Percentiles rank a stretch among this genome's conserved stretches.
phyloP scores from a whole-genome alignment of 2,329 filamentous ascomycete genomes.

The Bertia moriformis region DNA sequence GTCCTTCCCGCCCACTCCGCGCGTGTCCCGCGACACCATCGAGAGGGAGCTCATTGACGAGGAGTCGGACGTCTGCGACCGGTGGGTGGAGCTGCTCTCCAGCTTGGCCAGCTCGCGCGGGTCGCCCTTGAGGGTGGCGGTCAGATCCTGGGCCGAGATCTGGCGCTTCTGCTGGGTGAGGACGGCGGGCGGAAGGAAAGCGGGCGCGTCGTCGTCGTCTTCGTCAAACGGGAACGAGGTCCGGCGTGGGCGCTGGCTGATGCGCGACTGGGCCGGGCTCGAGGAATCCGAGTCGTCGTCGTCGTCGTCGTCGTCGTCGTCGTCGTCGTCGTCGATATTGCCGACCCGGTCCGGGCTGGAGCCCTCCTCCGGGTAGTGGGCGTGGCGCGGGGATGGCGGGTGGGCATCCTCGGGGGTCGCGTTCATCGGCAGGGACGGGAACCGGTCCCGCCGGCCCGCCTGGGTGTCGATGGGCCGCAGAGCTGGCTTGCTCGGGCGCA shows the following conservation, averaged over 20 bases:
- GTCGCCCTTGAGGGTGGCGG: constrained; percentile 35
- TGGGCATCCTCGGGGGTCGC: constrained; percentile 10
- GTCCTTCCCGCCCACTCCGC: constrained; percentile 17
- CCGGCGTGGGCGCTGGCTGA: constrained; percentile 42
- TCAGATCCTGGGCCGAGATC: constrained; percentile 26
- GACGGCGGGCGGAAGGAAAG: constrained; percentile 27
- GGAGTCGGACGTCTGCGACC: constrained; percentile 47
- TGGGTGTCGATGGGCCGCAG: constrained; percentile 5
- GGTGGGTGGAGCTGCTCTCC: constrained; percentile 13
- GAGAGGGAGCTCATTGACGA: constrained; percentile 39
- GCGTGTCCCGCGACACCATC: constrained; percentile 14
- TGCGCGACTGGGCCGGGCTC: constrained; percentile 39
- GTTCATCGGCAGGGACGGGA: constrained; percentile 28
- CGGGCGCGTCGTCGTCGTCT: constrained; percentile 25
- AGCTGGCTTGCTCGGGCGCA: constrained; percentile 7
- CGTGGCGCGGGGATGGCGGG: constrained; percentile 16
- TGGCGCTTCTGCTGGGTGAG: constrained; percentile 11
- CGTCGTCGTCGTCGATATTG: constrained; percentile 20
- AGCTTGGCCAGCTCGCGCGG: constrained; percentile 16
- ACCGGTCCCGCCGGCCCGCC: constrained; percentile 21
- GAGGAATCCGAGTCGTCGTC: constrained; percentile 21
- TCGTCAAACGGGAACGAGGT: constrained; percentile 20
- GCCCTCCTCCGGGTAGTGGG: constrained; percentile 16
- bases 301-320: too few relatives aligned
- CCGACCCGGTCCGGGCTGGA: constrained; percentile 20